Evolutionary conservation across 768 basidiomycete genomes (phyloP).

Genomic region (Suillus placidus): DNA sequence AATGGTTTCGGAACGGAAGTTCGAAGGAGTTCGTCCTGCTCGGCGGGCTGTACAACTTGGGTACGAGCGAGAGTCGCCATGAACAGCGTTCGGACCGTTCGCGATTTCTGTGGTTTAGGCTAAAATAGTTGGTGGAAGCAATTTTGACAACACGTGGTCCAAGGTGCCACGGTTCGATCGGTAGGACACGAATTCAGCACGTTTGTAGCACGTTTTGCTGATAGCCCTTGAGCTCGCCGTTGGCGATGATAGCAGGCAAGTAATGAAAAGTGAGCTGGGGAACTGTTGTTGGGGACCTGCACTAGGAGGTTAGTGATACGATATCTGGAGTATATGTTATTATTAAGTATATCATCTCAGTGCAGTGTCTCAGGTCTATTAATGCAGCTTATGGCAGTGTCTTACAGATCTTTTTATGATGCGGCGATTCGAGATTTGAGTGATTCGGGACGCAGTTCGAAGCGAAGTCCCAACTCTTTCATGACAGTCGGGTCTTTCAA

Average conservation of each 20-base stretch:
- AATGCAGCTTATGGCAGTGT: not conserved
- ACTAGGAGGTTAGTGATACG: not conserved
- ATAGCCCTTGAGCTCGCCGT: not conserved
- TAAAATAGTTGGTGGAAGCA: conserved; percentile 5
- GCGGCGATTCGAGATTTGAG: not conserved
- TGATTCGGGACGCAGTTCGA: not conserved
- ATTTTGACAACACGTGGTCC: not conserved
- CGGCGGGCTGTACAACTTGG: not conserved
- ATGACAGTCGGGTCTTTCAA: not conserved
- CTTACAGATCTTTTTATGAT: not conserved
- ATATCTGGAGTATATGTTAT: not conserved
- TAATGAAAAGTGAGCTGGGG: not conserved
- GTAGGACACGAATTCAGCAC: not conserved
- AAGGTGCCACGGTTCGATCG: not conserved
- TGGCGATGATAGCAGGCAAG: not conserved
- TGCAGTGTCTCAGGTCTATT: not conserved
- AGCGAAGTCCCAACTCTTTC: not conserved
- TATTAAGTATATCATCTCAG: not conserved
- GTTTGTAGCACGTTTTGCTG: not conserved
- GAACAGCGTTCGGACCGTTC: not conserved
- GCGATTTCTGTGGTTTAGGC: not conserved
- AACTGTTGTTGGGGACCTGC: not conserved
- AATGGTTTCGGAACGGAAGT: conserved; percentile 14
- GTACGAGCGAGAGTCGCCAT: conserved; percentile 35
- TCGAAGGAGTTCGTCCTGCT: conserved; percentile 13